Conservation (phyloP, 108 stramenopile species). For the Mayamaea pseudoterrestris region DNA sequence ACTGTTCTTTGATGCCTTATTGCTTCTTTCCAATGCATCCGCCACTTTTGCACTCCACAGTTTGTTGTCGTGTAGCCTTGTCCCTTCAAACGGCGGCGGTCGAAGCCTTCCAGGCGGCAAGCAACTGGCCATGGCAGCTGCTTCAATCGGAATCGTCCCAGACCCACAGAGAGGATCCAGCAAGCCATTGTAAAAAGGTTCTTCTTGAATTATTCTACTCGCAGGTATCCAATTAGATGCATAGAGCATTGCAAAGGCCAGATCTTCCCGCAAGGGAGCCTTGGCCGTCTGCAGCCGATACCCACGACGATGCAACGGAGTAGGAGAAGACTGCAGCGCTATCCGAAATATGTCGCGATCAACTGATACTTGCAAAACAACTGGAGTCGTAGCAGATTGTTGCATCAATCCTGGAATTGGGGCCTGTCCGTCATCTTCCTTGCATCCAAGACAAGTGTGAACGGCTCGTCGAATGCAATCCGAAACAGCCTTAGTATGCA, state of each 20-base stretch:
- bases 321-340: slow-evolving; percentile 35
- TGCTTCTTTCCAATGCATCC: neutral
- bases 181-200: slow-evolving; percentile 6
- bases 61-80: slow-evolving; percentile 20
- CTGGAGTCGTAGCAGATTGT: no score
- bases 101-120: slow-evolving; percentile 57
- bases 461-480: slow-evolving; percentile 38
- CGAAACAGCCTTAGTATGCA: slow-evolving; percentile 50
- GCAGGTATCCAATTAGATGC: slow-evolving; percentile 33
- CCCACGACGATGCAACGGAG: slow-evolving; percentile 59
- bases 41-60: slow-evolving; percentile 15
- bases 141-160: slow-evolving; percentile 70
- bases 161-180: slow-evolving; percentile 78
- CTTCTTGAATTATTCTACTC: slow-evolving; percentile 6
- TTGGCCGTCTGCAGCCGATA: slow-evolving; percentile 52
- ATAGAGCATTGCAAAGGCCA: slow-evolving; percentile 54
- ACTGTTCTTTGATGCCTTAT: neutral
- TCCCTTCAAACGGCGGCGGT: slow-evolving; percentile 37
- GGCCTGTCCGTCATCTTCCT: slow-evolving; percentile 1
- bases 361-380: slow-evolving; percentile 21
- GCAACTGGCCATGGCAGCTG: slow-evolving; percentile 35
- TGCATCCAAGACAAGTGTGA: slow-evolving; percentile 16
- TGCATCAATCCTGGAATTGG: no score
- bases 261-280: slow-evolving; percentile 72
- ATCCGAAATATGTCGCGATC: slow-evolving; percentile 44